phyloP scores from a whole-genome alignment of 1,284 basidiomycete genomes.

The Grifola frondosa region DNA sequence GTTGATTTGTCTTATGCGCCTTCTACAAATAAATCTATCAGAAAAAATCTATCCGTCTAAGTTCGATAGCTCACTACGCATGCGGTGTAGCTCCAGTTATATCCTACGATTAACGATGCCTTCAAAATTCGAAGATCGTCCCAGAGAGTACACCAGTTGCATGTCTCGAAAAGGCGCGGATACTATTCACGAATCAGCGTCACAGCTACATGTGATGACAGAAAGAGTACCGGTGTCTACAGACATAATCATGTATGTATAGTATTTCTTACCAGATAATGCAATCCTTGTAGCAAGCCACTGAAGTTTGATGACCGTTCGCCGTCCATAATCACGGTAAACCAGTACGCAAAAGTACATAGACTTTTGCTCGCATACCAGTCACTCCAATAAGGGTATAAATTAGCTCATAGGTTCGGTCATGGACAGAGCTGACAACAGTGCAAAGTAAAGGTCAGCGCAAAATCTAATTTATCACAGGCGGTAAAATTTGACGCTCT shows the following conservation, averaged over 20 bases:
- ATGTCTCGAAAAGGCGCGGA: slow-evolving; percentile 51
- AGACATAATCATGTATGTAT: slow-evolving; percentile 48
- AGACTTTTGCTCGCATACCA: slow-evolving; percentile 29
- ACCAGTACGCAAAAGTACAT: not conserved
- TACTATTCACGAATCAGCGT: slow-evolving; percentile 28
- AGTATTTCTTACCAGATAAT: slow-evolving; percentile 40
- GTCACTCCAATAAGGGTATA: slow-evolving; percentile 50
- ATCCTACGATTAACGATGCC: slow-evolving; percentile 38
- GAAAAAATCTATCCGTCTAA: too few species aligned
- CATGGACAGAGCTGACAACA: slow-evolving; percentile 55
- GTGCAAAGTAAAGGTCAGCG: slow-evolving; percentile 25
- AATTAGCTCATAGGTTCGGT: slow-evolving; percentile 59
- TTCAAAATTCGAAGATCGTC: slow-evolving; percentile 42
- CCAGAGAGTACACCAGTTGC: slow-evolving; percentile 46
- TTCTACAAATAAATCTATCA: too few species aligned
- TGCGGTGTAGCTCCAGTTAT: slow-evolving; percentile 44
- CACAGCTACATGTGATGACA: not conserved
- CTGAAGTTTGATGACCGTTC: slow-evolving; percentile 50
- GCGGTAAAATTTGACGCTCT: too few species aligned
- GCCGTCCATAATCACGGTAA: slow-evolving; percentile 41
- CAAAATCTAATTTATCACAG: not conserved
- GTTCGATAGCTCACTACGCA: too few species aligned
- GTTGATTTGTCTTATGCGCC: too few species aligned
- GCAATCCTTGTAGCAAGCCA: slow-evolving; percentile 39
- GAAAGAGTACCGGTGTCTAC: slow-evolving; percentile 40